Conservation (phyloP, 2,329 filamentous ascomycete species). For the Colletotrichum sansevieriae region DNA sequence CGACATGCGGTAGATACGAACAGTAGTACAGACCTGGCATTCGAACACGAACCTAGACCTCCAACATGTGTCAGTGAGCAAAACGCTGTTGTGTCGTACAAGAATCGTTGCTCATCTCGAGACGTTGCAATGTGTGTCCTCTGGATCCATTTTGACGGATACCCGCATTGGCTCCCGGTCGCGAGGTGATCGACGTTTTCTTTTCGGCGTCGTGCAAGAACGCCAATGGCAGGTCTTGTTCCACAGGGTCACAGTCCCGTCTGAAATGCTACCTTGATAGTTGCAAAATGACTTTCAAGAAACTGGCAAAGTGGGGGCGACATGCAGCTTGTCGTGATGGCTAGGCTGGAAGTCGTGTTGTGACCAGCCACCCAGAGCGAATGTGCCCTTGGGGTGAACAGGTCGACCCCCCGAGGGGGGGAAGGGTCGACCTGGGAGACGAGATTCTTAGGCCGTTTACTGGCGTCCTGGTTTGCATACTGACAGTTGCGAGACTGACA, state of each 20-base stretch:
- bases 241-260: constrained; percentile 5
- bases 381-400: not conserved
- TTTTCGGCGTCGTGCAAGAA: not conserved
- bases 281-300: constrained; percentile 18
- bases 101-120: not conserved
- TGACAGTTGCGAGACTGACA: constrained; percentile 3
- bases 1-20: constrained; percentile 10
- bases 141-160: constrained; percentile 10
- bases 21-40: constrained; percentile 21
- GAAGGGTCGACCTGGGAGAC: not conserved
- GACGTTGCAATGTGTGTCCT: not conserved
- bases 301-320: not conserved
- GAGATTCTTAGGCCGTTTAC: not conserved
- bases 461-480: not conserved
- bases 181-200: not conserved
- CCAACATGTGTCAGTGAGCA: not conserved
- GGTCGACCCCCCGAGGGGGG: too few species aligned
- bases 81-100: not conserved
- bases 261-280: not conserved
- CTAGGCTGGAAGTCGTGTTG: constrained; percentile 2
- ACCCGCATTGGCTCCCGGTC: not conserved
- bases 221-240: constrained; percentile 2
- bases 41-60: not conserved
- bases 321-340: not conserved
- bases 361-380: constrained; percentile 3